Evolutionary conservation across 306 rosid species (phyloP).

Genomic region (Vicia villosa): DNA sequence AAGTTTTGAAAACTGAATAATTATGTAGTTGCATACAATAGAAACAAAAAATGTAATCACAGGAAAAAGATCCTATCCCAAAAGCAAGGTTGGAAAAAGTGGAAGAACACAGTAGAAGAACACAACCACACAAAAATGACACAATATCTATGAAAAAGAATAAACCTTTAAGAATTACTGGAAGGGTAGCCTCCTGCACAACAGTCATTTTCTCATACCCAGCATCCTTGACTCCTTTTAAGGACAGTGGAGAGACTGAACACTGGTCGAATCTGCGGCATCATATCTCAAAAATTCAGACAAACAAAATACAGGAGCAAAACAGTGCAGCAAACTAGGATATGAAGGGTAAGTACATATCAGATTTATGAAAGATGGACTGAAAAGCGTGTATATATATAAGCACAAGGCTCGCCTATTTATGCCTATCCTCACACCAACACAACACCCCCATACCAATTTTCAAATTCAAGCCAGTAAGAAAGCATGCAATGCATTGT

Average conservation of each 20-base stretch:
- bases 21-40: slow-evolving; percentile 10
- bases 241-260: slow-evolving; percentile 69
- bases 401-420: slow-evolving; percentile 37
- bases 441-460: slow-evolving; percentile 17
- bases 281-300: slow-evolving; percentile 40
- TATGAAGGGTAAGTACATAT: neutral
- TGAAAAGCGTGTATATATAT: slow-evolving; percentile 14
- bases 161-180: slow-evolving; percentile 80
- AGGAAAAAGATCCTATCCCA: neutral
- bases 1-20: slow-evolving; percentile 12
- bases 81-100: neutral
- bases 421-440: slow-evolving; percentile 24
- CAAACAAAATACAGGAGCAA: slow-evolving; percentile 12
- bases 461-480: slow-evolving; percentile 29
- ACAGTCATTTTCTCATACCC: slow-evolving; percentile 96
- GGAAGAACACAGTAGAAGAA: neutral
- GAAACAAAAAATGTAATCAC: neutral
- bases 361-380: slow-evolving; percentile 3
- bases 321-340: slow-evolving; percentile 8
- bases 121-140: slow-evolving; percentile 16
- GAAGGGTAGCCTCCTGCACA: slow-evolving; percentile 96
- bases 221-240: slow-evolving; percentile 87
- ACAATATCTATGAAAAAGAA: slow-evolving; percentile 19
- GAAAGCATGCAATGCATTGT: slow-evolving; percentile 12
- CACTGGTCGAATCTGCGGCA: slow-evolving; percentile 77